Base-by-base conservation (phyloP, 805 yeast genomes). In the Candida orba region DNA sequence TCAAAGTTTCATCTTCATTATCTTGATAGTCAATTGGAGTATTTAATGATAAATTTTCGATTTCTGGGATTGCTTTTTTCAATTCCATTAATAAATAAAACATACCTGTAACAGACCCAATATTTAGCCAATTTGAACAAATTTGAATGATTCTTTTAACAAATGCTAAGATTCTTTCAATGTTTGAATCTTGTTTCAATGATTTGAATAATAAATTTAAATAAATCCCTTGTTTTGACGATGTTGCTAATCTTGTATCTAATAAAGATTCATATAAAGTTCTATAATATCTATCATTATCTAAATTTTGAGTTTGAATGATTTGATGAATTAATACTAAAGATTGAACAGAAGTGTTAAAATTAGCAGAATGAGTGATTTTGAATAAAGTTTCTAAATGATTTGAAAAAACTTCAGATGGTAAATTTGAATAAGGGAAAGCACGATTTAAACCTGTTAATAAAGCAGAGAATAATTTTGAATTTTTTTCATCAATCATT, bases 371-470 rank as follows among this genome's bases (percentile, higher is more conserved):
- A 63, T 91, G 97, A 6, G 97, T 90, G 60, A 91, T 91, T 57
- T 78, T 79, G 73, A 84, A 93, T 44, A 93, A 68, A 0, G 95
- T 82, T 58, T 87, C 83, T 58, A 91, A 69, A 65, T 93, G 97
- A 48, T 75, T 70, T 51, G 79, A 77, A 58, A 82, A 87, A 7
- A 77, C 75, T 25, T 82, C 80, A 33, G 79, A 74, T 15, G 88
- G 81, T 43, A 93, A 69, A 50, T 79, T 73, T 2, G 95, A 80
- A 61, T 86, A 93, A 43, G 98, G 98, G 72, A 87, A 91, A 1
- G 98, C 90, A 66, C 99, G 84, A 62, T 93, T 93, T 46, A 93
- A 76, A 53, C 99, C 99, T 1, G 99, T 88, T 52, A 93, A 75
- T 44, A 93, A 73, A 14, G 96, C 96, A 25, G 96, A 81, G 54